Conservation (phyloP, 2,329 filamentous ascomycete species). For the Paecilomyces formosus region DNA sequence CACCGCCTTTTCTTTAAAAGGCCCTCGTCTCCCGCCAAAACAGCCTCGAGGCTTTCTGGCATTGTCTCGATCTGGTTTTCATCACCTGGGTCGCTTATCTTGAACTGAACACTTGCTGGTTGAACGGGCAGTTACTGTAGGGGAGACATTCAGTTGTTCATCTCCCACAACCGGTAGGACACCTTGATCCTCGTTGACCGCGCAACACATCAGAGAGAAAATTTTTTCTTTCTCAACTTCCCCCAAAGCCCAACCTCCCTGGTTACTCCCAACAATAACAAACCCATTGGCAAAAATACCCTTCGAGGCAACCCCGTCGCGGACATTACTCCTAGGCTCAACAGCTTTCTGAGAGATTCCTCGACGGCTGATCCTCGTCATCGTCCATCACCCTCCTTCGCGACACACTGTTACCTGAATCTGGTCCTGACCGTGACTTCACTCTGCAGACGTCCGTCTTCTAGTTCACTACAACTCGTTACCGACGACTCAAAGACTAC, state of each 20-base stretch:
- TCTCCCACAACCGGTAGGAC: constrained; percentile 66
- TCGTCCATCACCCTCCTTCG: background rate
- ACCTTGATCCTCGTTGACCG: constrained; percentile 12
- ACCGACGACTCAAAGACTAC: constrained; percentile 2
- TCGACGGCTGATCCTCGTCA: background rate
- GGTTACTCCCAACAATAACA: background rate
- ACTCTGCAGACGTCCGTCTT: constrained; percentile 19
- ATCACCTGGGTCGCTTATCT: constrained; percentile 6
- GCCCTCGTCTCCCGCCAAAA: background rate
- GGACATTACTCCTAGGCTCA: background rate
- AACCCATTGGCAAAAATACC: background rate
- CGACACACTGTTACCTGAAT: background rate
- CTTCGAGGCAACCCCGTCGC: background rate
- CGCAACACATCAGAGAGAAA: constrained; percentile 9
- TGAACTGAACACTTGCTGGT: background rate
- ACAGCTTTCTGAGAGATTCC: background rate
- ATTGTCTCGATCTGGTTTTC: constrained; percentile 4
- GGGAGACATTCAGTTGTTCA: constrained; percentile 98
- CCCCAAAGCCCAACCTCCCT: background rate
- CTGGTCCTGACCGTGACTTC: constrained; percentile 1
- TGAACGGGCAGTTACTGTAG: constrained; percentile 30
- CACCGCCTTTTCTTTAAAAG: background rate
- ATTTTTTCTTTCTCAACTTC: background rate
- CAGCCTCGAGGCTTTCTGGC: constrained; percentile 7
- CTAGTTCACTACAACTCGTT: constrained; percentile 6